Percentiles rank a stretch among this genome's conserved stretches.
Conservation (phyloP, 2,329 filamentous ascomycete species). For the Tricladium varicosporioides region DNA sequence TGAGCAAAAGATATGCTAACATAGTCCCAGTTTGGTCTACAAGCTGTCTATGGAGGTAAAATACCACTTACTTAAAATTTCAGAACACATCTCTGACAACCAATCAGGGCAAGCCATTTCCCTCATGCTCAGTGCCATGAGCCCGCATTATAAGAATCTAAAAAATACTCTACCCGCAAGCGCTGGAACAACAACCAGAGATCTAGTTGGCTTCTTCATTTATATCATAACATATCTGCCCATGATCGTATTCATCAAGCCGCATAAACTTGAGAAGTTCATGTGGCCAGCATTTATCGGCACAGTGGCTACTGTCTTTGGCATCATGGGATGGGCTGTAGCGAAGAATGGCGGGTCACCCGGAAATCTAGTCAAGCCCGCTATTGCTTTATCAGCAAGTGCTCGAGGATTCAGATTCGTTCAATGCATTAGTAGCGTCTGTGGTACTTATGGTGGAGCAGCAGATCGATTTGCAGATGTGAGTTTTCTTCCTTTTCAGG, state of each 20-base stretch:
- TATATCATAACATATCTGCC: constrained; percentile 9
- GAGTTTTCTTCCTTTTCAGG: no score
- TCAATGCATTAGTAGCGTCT: constrained; percentile 2
- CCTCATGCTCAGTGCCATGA: constrained; percentile 16
- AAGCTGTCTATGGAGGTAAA: constrained; percentile 8
- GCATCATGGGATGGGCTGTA: constrained; percentile 9
- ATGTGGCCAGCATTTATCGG: constrained; percentile 9
- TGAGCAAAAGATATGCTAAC: background rate
- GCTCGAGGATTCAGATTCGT: constrained; percentile 8
- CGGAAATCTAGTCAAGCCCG: constrained; percentile 6
- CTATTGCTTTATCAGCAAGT: background rate
- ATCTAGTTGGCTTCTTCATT: constrained; percentile 6
- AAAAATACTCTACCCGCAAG: constrained; percentile 13
- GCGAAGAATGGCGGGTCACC: constrained; percentile 6
- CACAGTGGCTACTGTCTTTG: constrained; percentile 1
- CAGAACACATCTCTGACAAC: constrained; percentile 10
- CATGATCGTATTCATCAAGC: constrained; percentile 8
- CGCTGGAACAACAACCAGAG: constrained; percentile 5
- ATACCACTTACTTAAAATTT: constrained; percentile 19
- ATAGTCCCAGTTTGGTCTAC: background rate
- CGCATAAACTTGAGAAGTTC: constrained; percentile 7
- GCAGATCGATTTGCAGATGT: constrained; percentile 6
- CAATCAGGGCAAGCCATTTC: constrained; percentile 11
- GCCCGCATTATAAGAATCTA: constrained; percentile 14
- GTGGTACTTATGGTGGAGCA: constrained; percentile 6